phyloP scores from a whole-genome alignment of 352 stramenopile species.

The Phytophthora cryptogea region DNA sequence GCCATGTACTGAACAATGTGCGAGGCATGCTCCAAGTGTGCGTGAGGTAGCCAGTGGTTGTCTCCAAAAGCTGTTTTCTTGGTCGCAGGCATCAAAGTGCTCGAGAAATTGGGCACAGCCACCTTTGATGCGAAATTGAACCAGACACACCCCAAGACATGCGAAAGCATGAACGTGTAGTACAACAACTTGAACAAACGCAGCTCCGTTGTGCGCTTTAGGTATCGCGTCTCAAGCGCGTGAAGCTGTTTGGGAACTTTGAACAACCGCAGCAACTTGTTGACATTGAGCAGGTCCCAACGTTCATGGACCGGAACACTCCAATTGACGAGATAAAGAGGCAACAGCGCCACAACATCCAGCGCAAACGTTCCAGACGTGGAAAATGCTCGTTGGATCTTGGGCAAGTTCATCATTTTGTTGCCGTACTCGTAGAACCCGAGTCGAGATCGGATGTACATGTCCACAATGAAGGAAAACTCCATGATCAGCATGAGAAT shows the following conservation, averaged over 20 bases:
- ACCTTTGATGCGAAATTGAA: conserved; percentile 57
- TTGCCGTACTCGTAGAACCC: conserved; percentile 73
- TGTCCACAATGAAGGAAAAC: conserved; percentile 47
- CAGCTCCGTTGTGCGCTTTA: conserved; percentile 62
- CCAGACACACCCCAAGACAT: conserved; percentile 67
- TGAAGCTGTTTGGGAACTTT: conserved; percentile 57
- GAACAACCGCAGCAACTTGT: conserved; percentile 57
- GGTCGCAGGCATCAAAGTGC: not conserved
- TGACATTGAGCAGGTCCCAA: conserved; percentile 62
- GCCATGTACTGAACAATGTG: conserved; percentile 52
- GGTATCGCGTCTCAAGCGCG: conserved; percentile 58
- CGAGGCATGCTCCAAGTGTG: conserved; percentile 23
- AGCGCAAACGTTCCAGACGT: conserved; percentile 42
- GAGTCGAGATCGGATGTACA: conserved; percentile 52
- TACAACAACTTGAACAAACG: conserved; percentile 74
- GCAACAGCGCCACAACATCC: conserved; percentile 50
- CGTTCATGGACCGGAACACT: conserved; percentile 14
- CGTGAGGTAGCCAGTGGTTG: conserved; percentile 41
- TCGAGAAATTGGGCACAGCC: conserved; percentile 28
- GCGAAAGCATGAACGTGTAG: conserved; percentile 70
- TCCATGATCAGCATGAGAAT: conserved; percentile 42
- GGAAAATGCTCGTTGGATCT: conserved; percentile 47
- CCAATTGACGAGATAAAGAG: conserved; percentile 61
- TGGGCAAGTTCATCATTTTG: conserved; percentile 52
- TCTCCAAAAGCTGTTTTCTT: conserved; percentile 32